Percentiles rank a stretch among this genome's conserved stretches.
Evolutionary conservation across 2,329 filamentous ascomycete genomes (phyloP).

Genomic region (Arthrinium phaeospermum): DNA sequence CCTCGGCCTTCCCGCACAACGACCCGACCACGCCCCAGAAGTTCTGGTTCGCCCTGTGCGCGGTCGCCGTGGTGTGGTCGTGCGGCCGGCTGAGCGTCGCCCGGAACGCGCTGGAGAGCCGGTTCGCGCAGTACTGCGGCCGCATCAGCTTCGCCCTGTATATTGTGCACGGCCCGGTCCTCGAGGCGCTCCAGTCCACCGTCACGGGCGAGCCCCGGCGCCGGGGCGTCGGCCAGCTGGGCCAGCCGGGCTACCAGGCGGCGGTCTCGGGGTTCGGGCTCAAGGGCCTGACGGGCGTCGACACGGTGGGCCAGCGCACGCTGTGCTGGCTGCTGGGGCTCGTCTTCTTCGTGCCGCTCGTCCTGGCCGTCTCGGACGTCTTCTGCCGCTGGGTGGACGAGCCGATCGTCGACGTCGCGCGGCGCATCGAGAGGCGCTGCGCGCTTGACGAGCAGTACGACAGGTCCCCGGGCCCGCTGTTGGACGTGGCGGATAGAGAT

Average conservation of each 20-base stretch:
- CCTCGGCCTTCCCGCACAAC: conserved; percentile 38
- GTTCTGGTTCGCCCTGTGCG: conserved; percentile 45
- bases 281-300: conserved; percentile 41
- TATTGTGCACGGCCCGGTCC: conserved; percentile 56
- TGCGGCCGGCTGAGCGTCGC: conserved; percentile 42
- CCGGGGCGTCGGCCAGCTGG: conserved; percentile 31
- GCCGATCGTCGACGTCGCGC: conserved; percentile 61
- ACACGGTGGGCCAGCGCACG: conserved; percentile 37
- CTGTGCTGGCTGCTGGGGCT: conserved; percentile 47
- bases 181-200: conserved; percentile 44
- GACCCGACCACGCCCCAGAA: conserved; percentile 41
- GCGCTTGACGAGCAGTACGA: background rate
- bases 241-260: conserved; percentile 14
- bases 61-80: conserved; percentile 44
- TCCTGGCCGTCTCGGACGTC: conserved; percentile 62
- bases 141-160: conserved; percentile 61
- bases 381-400: conserved; percentile 63
- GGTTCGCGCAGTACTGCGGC: conserved; percentile 59
- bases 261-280: conserved; percentile 27
- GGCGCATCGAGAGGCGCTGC: conserved; percentile 53
- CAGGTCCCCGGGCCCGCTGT: background rate
- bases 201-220: conserved; percentile 37
- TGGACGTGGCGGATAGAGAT: background rate
- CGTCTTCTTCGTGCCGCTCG: conserved; percentile 53
- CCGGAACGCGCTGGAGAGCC: conserved; percentile 49